Conservation (phyloP, 441 rosid species). For the Biscutella auriculata region DNA sequence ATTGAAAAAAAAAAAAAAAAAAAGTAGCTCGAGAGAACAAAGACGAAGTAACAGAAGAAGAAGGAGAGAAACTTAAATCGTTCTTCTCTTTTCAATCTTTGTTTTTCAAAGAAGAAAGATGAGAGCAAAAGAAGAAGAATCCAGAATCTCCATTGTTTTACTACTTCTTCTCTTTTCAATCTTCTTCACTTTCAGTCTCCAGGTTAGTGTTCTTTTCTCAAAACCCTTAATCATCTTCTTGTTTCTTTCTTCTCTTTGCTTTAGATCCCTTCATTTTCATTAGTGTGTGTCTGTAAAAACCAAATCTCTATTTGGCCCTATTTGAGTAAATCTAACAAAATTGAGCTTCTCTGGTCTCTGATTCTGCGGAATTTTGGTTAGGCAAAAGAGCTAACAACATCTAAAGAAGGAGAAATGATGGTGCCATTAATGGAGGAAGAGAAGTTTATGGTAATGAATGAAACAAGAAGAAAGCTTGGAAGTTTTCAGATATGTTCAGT, state of each 20-base stretch:
- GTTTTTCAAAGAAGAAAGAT: too few relatives aligned
- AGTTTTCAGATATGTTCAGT: constrained; percentile 88
- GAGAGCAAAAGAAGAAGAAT: too few relatives aligned
- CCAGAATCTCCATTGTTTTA: constrained; percentile 3
- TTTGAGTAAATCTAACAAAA: too few relatives aligned
- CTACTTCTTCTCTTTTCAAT: constrained; percentile 15
- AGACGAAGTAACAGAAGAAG: too few relatives aligned
- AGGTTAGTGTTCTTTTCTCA: constrained; percentile 1
- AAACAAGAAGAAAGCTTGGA: constrained; percentile 64
- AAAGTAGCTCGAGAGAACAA: too few relatives aligned
- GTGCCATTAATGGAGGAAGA: constrained; percentile 47
- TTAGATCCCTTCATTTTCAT: constrained; percentile 19
- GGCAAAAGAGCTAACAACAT: constrained; percentile 41
- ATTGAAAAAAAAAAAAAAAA: too few relatives aligned
- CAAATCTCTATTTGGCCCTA: too few relatives aligned
- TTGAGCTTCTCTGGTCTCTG: neutral
- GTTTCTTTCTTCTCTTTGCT: neutral
- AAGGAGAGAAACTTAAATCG: too few relatives aligned
- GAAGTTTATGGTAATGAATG: constrained; percentile 59
- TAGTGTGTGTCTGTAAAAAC: too few relatives aligned
- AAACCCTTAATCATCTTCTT: too few relatives aligned
- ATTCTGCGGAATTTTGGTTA: constrained; percentile 10
- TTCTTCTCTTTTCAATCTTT: too few relatives aligned
- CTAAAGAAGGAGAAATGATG: constrained; percentile 24
- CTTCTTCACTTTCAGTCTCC: constrained; percentile 16